A percentile compares a stretch with the other conserved stretches of the same genome.
Conservation (phyloP, 805 yeast species). For the Saturnispora mendoncae region DNA sequence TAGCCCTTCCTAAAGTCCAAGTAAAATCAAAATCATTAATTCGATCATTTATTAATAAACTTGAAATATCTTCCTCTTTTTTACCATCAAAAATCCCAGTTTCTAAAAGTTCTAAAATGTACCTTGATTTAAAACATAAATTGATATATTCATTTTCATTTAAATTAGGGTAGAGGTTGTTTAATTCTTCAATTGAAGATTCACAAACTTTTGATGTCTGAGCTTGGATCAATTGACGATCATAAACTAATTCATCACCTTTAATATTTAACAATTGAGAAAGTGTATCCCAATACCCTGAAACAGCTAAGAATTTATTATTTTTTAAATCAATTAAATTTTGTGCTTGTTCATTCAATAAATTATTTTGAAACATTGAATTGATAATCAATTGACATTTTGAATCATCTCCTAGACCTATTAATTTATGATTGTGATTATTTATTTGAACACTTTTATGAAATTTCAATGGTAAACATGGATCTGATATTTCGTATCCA, state of each 20-base stretch:
- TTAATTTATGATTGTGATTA: constrained; percentile 22
- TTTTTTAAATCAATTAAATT: constrained; percentile 37
- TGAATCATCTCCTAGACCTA: constrained; percentile 45
- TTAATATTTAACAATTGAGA: constrained; percentile 32
- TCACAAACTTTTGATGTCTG: constrained; percentile 43
- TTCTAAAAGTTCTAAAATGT: constrained; percentile 49
- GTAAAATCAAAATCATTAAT: constrained; percentile 75
- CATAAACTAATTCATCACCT: constrained; percentile 27
- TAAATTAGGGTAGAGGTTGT: constrained; percentile 8
- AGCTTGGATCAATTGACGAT: constrained; percentile 35
- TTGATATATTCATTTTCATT: constrained; percentile 27
- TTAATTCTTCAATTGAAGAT: constrained; percentile 25
- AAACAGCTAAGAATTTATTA: constrained; percentile 45
- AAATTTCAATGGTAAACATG: constrained; percentile 48
- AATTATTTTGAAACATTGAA: constrained; percentile 31
- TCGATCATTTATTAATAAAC: constrained; percentile 45
- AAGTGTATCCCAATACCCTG: constrained; percentile 60
- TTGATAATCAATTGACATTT: constrained; percentile 41
- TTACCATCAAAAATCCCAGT: constrained; percentile 39
- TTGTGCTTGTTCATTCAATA: constrained; percentile 3
- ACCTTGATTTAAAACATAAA: constrained; percentile 53
- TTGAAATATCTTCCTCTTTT: too few relatives aligned
- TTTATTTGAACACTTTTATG: constrained; percentile 13
- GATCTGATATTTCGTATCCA: constrained; percentile 33
- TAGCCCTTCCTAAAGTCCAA: constrained; percentile 86